phyloP scores from a whole-genome alignment of 1,284 basidiomycete species.

The Heterobasidion occidentale region DNA sequence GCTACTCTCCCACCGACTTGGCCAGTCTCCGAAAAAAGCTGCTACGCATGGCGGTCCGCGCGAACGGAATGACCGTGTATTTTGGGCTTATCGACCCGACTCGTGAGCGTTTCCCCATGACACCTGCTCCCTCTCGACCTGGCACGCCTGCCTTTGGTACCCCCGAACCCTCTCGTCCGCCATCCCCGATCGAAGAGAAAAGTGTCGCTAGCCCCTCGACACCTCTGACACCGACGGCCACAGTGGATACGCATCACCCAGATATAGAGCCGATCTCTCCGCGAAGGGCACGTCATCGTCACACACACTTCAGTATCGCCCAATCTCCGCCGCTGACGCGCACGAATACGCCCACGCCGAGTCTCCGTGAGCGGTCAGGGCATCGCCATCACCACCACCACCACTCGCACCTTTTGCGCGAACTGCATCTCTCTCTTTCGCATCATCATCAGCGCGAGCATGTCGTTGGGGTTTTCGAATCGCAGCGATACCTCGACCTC shows the following conservation, averaged over 20 bases:
- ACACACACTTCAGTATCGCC: slow-evolving; percentile 9
- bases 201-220: neutral
- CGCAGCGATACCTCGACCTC: slow-evolving; percentile 69
- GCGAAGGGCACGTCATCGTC: neutral
- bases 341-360: slow-evolving; percentile 7
- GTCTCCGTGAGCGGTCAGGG: slow-evolving; percentile 7
- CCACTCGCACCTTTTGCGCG: slow-evolving; percentile 18
- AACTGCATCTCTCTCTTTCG: slow-evolving; percentile 14
- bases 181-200: slow-evolving; percentile 3
- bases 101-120: slow-evolving; percentile 47
- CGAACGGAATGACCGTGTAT: slow-evolving; percentile 60
- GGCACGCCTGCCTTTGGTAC: neutral
- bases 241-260: neutral
- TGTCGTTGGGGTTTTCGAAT: slow-evolving; percentile 78
- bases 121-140: slow-evolving; percentile 33
- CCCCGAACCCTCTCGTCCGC: slow-evolving; percentile 5
- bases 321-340: slow-evolving; percentile 12
- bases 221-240: neutral
- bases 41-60: slow-evolving; percentile 46
- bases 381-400: slow-evolving; percentile 10
- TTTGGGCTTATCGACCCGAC: slow-evolving; percentile 55
- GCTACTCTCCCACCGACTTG: slow-evolving; percentile 59
- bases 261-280: slow-evolving; percentile 1
- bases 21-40: slow-evolving; percentile 40
- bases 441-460: slow-evolving; percentile 31